Evolutionary conservation across 208 protist genomes (phyloP), one percentile per base, ranked within the genome.

Genomic region (Wallacemonas rigidus): DNA sequence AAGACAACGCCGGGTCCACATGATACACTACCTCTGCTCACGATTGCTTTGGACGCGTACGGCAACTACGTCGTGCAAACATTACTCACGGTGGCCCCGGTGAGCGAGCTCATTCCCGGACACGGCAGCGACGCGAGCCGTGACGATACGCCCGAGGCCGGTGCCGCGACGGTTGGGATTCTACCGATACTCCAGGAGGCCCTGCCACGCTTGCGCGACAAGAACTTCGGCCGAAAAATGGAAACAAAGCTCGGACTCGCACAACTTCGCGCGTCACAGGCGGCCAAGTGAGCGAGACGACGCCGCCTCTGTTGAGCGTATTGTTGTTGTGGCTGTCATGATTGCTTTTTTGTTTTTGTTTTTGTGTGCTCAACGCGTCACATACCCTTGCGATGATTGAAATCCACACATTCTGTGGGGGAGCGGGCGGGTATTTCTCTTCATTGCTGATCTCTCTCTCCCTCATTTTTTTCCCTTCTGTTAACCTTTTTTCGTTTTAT

Each of bases 51-150:
- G 70, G 97, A 99, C 77, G 78, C 93, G 12, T 99, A 90, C 77
- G 98, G 89, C 53, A 99, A 99, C 77, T 99, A 99, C 77, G 98
- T 99, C 1, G 77, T 99, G n/a, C 98, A 99, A 72, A 98, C 91
- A 35, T 91, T 97, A 36, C 82, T 98, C 53, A 85, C 71, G 2
- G 87, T 96, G 17, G 79, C 90, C 4, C 93, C 97, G 36, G 80
- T 89, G 41, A 76, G 83, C 40, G 83, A 88, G 74, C 76, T 93
- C 36, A 36, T 78, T 26, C 35, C 17, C 69, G 36, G 53, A 65
- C 54, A 57, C 26, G 17, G 62, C 4, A 15, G 38, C 44, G 17
- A 54, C 47, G 39, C 4, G 51, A 51, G 14, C 47, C 7, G 47
- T 51, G 47, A 51, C 47, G 47, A 14, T 0, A 8, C 7, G 47